A percentile compares a stretch with the other conserved stretches of the same genome.
These are phyloP conservation scores for Aspergillus bombycis DNA, from an alignment of 2,329 filamentous ascomycete genomes.

Conservation along the genomic window DNA sequence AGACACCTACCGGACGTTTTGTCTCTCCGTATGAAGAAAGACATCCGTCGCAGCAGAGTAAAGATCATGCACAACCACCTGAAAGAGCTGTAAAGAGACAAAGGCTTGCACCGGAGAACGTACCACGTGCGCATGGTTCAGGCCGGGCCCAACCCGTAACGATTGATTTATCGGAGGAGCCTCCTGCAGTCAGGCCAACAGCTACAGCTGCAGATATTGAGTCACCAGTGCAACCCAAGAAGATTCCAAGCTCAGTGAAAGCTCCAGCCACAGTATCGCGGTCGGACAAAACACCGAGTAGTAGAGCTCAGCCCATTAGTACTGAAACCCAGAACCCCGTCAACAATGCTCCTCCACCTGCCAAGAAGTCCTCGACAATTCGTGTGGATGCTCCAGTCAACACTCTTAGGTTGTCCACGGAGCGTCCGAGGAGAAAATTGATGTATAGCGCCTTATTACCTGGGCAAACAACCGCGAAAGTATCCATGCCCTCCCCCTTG, in stretches of 20 bases:
- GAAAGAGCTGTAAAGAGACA: conserved; percentile 40
- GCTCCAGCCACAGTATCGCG: not conserved
- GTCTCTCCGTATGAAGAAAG: conserved; percentile 67
- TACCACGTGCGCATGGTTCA: conserved; percentile 9
- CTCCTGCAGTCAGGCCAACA: not conserved
- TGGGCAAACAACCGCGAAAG: conserved; percentile 18
- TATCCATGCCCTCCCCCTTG: conserved; percentile 13
- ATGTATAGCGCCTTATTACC: conserved; percentile 46
- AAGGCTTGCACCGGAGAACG: conserved; percentile 24
- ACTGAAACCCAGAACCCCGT: not conserved
- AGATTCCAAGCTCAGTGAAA: not conserved
- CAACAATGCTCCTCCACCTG: not conserved
- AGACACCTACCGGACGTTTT: conserved; percentile 65
- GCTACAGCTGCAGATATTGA: not conserved
- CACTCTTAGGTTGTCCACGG: conserved; percentile 35
- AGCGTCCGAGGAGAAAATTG: conserved; percentile 47
- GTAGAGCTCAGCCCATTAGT: not conserved
- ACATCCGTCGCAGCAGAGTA: conserved; percentile 16
- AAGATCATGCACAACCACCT: conserved; percentile 10
- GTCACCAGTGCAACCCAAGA: not conserved
- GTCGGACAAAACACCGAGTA: not conserved
- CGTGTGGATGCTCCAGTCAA: conserved; percentile 21
- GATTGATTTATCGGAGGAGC: conserved; percentile 28
- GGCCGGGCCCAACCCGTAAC: conserved; percentile 16
- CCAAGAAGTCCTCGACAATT: not conserved